Base-by-base conservation (phyloP, 2,329 filamentous ascomycete species). In the Microcera coccophila region DNA sequence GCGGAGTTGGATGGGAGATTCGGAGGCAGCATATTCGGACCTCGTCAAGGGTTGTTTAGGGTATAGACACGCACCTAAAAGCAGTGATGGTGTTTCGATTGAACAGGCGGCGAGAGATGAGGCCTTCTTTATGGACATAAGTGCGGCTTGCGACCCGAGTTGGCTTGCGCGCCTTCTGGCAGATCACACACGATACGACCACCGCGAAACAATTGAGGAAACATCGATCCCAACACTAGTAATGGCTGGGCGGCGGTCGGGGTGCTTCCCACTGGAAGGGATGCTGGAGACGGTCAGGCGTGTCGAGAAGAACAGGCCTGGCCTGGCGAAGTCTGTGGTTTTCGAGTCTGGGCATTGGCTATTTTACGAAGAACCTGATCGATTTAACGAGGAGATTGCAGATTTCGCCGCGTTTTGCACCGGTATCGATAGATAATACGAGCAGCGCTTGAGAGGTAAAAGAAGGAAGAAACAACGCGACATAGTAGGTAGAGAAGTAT, bases 101-200 rank as follows among this genome's bases (percentile, higher is more conserved):
- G 54, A 56, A 33, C 47, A 59, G 38, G 40, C 48, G 38, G 49
- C 33, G 7, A 49, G 47, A 21, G 56, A 59, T 22, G 54, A 58
- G 33, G 31, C 33, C 12, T 59, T 59, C 36, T 59, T 59, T 29
- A 59, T 51, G 18, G 39, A 48, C 10, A 59, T 59, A 28, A 59
- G 56, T 38, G 56, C 52, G 17, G 40, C 43, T 33, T 59, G 56
- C 38, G 49, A 59, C 21, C 54, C 56, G 39, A 49, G 26, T 12
- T 59, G 56, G 56, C 32, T 59, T 38, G 56, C 54, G n/a, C 49
- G 56, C 24, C 44, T 59, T 5, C 39, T 59, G 4, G 49, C 51
- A 15, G 56, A 59, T n/a, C 56, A 59, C 33, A 59, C 56, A 12
- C 49, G 56, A 4, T 59, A 56, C 14, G 56, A 59, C 22, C 56